Evolutionary conservation across 495 filamentous ascomycete species (phyloP), one percentile per base, ranked within the genome.

Genomic region (Xylaria bambusicola): DNA sequence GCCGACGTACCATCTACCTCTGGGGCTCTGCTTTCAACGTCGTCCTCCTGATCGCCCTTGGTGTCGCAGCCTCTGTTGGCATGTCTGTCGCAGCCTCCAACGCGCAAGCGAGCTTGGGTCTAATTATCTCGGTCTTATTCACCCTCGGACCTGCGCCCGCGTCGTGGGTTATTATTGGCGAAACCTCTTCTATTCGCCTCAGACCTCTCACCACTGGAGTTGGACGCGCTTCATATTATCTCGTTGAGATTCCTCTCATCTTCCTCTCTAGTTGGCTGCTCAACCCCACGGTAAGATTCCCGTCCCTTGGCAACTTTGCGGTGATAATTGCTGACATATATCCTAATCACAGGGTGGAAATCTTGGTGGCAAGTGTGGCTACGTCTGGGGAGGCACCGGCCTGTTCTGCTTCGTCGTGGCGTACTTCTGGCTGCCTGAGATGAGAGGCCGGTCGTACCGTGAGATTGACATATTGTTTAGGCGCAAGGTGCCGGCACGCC

Each of bases 131-230:
- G 52, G 75, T 84, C 60, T 69, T 79, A 41, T 84, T 82, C 69
- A 73, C 71, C 56, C 68, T 81, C 56, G 79, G 77, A 58, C 78
- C 76, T 20, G 82, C 76, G 27, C 82, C 82, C 55, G 76, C 76
- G 51, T 82, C 81, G 48, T 85, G 76, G 75, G 77, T 80, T 68
- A 80, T 84, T 59, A 84, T 86, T 58, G 81, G 78, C 33, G 82
- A 84, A 66, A 84, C 81, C 49, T 80, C 82, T 35, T 71, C 82
- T 56, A 74, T 84, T 66, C 82, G 82, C 58, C 80, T 83, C 46
- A 69, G 82, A 45, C 77, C 81, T 38, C 69, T 84, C 46, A 86
- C 76, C n/a, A 86, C 80, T 46, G 82, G 80, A 59, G 71, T 82
- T 52, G 82, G 77, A 66, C 80, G 83, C 62, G 80, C 58, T 56